Conservation (phyloP, 1,284 basidiomycete genomes). For the Xerocomus tenax region DNA sequence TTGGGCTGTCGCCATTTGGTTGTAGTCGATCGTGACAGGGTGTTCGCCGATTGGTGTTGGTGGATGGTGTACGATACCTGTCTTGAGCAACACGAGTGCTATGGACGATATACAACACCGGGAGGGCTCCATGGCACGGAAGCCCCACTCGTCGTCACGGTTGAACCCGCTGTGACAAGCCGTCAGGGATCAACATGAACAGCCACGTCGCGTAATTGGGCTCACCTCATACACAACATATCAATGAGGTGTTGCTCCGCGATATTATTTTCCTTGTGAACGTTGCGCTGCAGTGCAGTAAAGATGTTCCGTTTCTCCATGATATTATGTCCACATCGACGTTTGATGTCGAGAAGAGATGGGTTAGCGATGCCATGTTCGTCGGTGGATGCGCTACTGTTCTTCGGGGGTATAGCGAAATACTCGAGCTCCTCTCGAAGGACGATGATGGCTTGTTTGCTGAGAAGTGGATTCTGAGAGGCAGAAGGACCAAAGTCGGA, state of each 20-base stretch:
- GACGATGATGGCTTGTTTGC: conserved; percentile 97
- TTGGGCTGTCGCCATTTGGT: conserved; percentile 94
- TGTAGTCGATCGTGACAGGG: conserved; percentile 74
- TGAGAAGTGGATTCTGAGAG: conserved; percentile 82
- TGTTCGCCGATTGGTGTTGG: conserved; percentile 44
- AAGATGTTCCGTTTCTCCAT: conserved; percentile 91
- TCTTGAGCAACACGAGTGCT: conserved; percentile 94
- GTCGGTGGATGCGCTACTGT: conserved; percentile 57
- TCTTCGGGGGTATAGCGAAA: conserved; percentile 87
- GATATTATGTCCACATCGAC: conserved; percentile 77
- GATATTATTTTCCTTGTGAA: conserved; percentile 98
- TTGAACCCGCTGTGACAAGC: conserved; percentile 73
- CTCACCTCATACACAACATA: conserved; percentile 98
- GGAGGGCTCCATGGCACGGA: conserved; percentile 88
- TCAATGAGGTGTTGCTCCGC: conserved; percentile 99
- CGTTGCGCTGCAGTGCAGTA: conserved; percentile 94
- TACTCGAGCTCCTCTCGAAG: conserved; percentile 97
- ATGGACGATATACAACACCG: conserved; percentile 97
- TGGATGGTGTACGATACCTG: conserved; percentile 78
- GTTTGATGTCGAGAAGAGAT: conserved; percentile 68
- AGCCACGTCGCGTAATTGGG: neutral
- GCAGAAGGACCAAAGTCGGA: conserved; percentile 57
- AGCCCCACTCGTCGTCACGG: conserved; percentile 95
- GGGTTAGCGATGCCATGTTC: conserved; percentile 72
- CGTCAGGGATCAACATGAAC: conserved; percentile 21